Conservation (phyloP, 1,284 basidiomycete genomes). For the Melanopsichium pennsylvanicum region DNA sequence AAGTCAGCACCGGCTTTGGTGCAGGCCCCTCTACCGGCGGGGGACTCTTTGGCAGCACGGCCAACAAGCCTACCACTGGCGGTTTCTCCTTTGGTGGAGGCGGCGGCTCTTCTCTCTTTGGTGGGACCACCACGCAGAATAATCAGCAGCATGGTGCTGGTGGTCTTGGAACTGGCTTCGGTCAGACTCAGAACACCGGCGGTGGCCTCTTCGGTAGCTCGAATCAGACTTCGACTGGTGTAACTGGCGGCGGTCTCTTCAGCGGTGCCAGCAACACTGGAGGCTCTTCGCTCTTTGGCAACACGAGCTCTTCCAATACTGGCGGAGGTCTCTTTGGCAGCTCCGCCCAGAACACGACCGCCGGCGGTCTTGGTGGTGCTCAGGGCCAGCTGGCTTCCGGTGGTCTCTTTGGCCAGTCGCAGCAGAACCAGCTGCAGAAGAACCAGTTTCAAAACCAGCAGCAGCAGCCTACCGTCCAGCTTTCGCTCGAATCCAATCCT, state of each 20-base stretch:
- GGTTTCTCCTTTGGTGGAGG: constrained; percentile 53
- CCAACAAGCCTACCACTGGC: constrained; percentile 42
- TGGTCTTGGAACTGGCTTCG: constrained; percentile 40
- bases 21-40: constrained; percentile 44
- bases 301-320: constrained; percentile 43
- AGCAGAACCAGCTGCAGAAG: constrained; percentile 52
- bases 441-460: constrained; percentile 45
- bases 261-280: constrained; percentile 45
- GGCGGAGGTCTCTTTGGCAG: constrained; percentile 54
- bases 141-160: constrained; percentile 35
- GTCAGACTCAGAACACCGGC: constrained; percentile 29
- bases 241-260: constrained; percentile 53
- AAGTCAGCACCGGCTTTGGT: constrained; percentile 42
- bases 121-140: constrained; percentile 36
- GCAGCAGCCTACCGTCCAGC: constrained; percentile 65
- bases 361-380: constrained; percentile 41
- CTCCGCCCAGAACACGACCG: no score
- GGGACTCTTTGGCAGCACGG: constrained; percentile 64
- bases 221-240: constrained; percentile 44
- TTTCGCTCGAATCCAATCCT: constrained; percentile 78
- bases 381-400: constrained; percentile 33
- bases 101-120: constrained; percentile 61
- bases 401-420: constrained; percentile 32
- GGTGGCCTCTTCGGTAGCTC: constrained; percentile 60
- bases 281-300: constrained; percentile 56